These are phyloP conservation scores for Boletellus deceptivus DNA, from an alignment of 1,284 basidiomycete genomes.

Conservation along the genomic window DNA sequence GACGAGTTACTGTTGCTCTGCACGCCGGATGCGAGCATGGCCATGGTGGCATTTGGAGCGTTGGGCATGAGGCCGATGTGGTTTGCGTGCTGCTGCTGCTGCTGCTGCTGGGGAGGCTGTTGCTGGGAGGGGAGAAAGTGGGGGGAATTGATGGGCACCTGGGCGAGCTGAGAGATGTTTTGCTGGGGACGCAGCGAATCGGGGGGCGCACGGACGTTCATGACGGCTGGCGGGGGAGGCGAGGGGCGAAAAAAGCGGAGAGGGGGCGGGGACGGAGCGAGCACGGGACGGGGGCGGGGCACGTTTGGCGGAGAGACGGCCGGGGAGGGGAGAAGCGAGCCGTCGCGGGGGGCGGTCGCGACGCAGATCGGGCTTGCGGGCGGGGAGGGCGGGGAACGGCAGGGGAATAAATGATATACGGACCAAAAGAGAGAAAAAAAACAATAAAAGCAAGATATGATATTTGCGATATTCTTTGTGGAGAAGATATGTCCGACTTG, in stretches of 20 bases:
- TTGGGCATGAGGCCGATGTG: conserved; percentile 35
- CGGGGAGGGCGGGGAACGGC: conserved; percentile 12
- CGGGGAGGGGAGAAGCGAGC: conserved; percentile 1
- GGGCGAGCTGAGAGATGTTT: conserved; percentile 41
- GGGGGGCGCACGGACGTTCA: conserved; percentile 39
- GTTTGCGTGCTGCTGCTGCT: conserved; percentile 29
- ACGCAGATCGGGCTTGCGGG: conserved; percentile 19
- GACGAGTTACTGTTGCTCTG: conserved; percentile 15
- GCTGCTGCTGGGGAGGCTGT: conserved; percentile 33
- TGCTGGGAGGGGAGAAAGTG: conserved; percentile 42
- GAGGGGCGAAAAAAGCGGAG: conserved; percentile 11
- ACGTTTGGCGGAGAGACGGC: conserved; percentile 2
- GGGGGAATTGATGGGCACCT: conserved; percentile 39
- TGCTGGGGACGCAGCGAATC: conserved; percentile 45
- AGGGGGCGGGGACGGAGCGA: not conserved
- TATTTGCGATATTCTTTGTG: conserved; percentile 28
- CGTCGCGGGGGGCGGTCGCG: conserved; percentile 10
- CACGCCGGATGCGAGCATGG: conserved; percentile 26
- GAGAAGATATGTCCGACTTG: conserved; percentile 31
- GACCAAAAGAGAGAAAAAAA: conserved; percentile 16
- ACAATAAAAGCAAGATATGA: conserved; percentile 32
- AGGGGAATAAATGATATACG: conserved; percentile 27
- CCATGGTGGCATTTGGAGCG: conserved; percentile 25
- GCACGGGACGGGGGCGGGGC: conserved; percentile 5
- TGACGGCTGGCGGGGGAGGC: conserved; percentile 14